Evolutionary conservation across 2,329 filamentous ascomycete species (phyloP).

Genomic region (Tolypocladium ovalisporum): DNA sequence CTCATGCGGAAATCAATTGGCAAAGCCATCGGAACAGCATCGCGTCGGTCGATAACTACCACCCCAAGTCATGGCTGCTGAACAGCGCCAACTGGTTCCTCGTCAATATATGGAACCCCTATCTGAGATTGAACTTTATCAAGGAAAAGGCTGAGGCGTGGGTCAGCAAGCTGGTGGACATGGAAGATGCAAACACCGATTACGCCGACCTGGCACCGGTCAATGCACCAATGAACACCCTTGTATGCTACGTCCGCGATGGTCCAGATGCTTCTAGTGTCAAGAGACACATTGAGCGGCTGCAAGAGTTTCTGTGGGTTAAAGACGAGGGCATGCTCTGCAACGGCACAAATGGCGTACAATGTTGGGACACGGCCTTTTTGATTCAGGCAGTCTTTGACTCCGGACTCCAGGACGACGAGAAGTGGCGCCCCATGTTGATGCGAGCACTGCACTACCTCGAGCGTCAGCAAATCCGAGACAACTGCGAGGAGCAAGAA

Average conservation of each 20-base stretch:
- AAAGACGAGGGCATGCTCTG: slow-evolving; percentile 86
- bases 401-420: slow-evolving; percentile 65
- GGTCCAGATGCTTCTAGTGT: slow-evolving; percentile 66
- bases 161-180: slow-evolving; percentile 72
- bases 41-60: slow-evolving; percentile 71
- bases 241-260: slow-evolving; percentile 75
- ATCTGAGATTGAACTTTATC: slow-evolving; percentile 55
- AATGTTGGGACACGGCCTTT: slow-evolving; percentile 94
- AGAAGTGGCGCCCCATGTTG: slow-evolving; percentile 74
- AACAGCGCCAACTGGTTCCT: slow-evolving; percentile 70
- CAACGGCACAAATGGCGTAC: slow-evolving; percentile 97
- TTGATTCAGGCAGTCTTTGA: slow-evolving; percentile 73
- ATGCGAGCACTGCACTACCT: slow-evolving; percentile 73
- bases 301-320: slow-evolving; percentile 85
- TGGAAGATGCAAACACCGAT: slow-evolving; percentile 89
- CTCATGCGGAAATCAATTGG: slow-evolving; percentile 72
- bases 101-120: slow-evolving; percentile 70
- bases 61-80: slow-evolving; percentile 80
- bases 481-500: slow-evolving; percentile 67
- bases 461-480: slow-evolving; percentile 82
- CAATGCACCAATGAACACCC: slow-evolving; percentile 80
- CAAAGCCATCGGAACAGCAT: slow-evolving; percentile 72
- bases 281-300: slow-evolving; percentile 64
- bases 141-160: slow-evolving; percentile 67
- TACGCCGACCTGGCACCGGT: slow-evolving; percentile 81